A percentile compares a stretch with the other conserved stretches of the same genome.
Conservation (phyloP, 1,284 basidiomycete genomes). For the Tilletia horrida region DNA sequence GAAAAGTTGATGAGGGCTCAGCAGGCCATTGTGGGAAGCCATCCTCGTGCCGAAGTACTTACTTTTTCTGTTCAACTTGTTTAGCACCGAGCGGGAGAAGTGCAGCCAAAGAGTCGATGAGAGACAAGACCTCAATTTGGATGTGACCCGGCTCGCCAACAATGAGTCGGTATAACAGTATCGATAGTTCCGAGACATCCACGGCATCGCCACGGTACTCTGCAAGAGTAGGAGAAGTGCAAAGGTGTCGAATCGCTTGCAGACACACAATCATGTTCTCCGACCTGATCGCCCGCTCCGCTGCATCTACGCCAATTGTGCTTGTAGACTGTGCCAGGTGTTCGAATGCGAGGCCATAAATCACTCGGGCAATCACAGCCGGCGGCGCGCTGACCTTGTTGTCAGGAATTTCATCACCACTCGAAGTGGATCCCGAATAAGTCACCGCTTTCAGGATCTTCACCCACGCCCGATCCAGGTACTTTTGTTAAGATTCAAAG, state of each 20-base stretch:
- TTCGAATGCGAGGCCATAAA: slow-evolving; percentile 92
- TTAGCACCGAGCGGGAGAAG: background rate
- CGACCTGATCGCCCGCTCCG: background rate
- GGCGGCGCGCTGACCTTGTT: slow-evolving; percentile 66
- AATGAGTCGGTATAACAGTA: slow-evolving; percentile 80
- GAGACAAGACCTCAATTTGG: slow-evolving; percentile 72
- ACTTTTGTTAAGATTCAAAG: slow-evolving; percentile 56
- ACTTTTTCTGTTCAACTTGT: too few relatives aligned
- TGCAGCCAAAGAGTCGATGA: slow-evolving; percentile 57
- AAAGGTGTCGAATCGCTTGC: slow-evolving; percentile 72
- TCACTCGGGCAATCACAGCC: slow-evolving; percentile 71
- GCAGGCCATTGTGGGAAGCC: too few relatives aligned
- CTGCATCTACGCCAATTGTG: slow-evolving; percentile 55
- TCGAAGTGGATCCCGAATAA: too few relatives aligned
- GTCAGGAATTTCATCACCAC: slow-evolving; percentile 61
- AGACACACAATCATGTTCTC: slow-evolving; percentile 62
- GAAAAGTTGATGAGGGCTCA: slow-evolving; percentile 2
- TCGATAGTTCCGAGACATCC: slow-evolving; percentile 85
- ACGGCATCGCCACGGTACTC: slow-evolving; percentile 70
- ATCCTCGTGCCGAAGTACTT: too few relatives aligned
- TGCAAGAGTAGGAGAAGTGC: slow-evolving; percentile 75
- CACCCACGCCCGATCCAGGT: slow-evolving; percentile 68
- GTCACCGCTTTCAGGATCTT: slow-evolving; percentile 80
- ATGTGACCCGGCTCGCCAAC: slow-evolving; percentile 76
- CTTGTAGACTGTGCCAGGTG: slow-evolving; percentile 67